Conservation (phyloP, 1,284 basidiomycete genomes). For the Puccinia sorghi region DNA sequence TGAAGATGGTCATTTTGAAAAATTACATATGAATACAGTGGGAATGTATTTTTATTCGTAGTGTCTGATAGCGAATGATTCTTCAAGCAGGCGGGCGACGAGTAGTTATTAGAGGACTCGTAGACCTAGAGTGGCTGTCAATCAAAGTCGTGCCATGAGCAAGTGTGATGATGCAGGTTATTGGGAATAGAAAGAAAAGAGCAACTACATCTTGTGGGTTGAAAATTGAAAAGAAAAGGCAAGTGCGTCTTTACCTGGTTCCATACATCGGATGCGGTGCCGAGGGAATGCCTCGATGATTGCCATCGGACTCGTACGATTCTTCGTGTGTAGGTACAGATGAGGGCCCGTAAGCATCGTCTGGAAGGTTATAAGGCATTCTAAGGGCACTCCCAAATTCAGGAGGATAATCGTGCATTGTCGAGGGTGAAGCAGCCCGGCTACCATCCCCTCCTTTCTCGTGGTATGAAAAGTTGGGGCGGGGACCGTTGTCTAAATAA, state of each 20-base stretch:
- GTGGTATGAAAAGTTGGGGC: neutral
- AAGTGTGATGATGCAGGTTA: neutral
- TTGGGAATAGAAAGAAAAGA: neutral
- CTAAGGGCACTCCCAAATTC: neutral
- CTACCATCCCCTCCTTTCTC: conserved; percentile 3
- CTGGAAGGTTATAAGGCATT: conserved; percentile 5
- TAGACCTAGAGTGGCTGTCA: conserved; percentile 25
- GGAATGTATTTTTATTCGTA: neutral
- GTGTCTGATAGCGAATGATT: neutral
- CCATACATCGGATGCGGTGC: neutral
- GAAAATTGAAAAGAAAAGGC: no score
- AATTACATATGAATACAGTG: neutral
- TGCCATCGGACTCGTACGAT: neutral
- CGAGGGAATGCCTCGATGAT: neutral
- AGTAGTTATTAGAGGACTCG: conserved; percentile 25
- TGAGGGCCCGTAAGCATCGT: neutral
- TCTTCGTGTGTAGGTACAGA: neutral
- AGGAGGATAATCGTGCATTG: conserved; percentile 36
- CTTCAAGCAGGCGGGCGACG: conserved; percentile 10
- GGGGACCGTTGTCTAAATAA: conserved; percentile 34
- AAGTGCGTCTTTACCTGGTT: neutral
- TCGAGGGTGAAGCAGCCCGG: conserved; percentile 9
- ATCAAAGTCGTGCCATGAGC: neutral
- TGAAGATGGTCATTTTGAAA: neutral
- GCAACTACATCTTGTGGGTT: no score